Base-by-base conservation (phyloP, 2,329 filamentous ascomycete species). In the Amesomyces nigricolor region DNA sequence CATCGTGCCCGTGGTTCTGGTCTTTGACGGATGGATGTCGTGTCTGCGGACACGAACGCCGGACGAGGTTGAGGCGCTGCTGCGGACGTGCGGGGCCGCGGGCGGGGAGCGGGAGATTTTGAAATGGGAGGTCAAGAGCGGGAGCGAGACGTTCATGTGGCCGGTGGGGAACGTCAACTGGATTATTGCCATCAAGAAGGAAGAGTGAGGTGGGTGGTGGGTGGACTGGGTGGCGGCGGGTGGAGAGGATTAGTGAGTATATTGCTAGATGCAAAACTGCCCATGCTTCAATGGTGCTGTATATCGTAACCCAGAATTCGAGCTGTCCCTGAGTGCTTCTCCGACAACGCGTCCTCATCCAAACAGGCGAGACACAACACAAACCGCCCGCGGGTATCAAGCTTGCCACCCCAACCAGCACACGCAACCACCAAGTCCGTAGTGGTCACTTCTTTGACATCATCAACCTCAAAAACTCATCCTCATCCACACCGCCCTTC, bases 401-500 rank as follows among this genome's bases (percentile, higher is more conserved):
- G 43, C 52, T 45, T 47, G 37, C 29, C 50, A 8, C 19, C 30
- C 11, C 26, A 10, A 17, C 29, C 32, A n/a, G n/a, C n/a, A n/a
- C n/a, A n/a, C n/a, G 9, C 26, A 37, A 43, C 37, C 43, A 19
- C 14, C 26, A 37, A 19, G 19, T 42, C 44, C 16, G 38, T 5
- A 52, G 26, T 35, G 17, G 22, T 60, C 51, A 66, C 53, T 66
- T 66, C 61, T 71, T 71, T 6, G 65, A 66, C 67, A 71, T 74
- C 76, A 80, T 80, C 72, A 85, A 82, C 65, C 82, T 80, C 51
- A 85, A 79, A 67, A 88, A 88, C 69, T 88, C 85, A 56, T 87
- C 84, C 62, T 82, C 76, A 61, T 81, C 83, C 7, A 88, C 84
- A 53, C 81, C 91, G 10, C 91, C 91, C 64, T 95, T 95, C 1